phyloP scores from a whole-genome alignment of 441 rosid genomes.

The Aquilaria agallochum region DNA sequence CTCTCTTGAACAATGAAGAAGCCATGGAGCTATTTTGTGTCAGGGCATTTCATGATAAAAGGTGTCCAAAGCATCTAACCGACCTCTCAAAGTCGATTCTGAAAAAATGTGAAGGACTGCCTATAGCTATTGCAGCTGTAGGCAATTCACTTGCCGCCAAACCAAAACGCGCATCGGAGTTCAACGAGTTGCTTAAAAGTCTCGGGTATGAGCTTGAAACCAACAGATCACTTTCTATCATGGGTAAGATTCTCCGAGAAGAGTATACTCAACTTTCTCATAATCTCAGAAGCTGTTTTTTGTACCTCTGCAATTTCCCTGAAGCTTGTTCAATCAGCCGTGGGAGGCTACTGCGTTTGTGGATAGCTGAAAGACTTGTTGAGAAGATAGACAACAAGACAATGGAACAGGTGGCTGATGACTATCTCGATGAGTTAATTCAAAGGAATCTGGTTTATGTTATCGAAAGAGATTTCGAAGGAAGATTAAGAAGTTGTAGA shows the following conservation, averaged over 20 bases:
- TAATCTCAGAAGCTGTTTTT: slow-evolving; percentile 23
- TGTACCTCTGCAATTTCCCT: slow-evolving; percentile 29
- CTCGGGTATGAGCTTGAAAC: slow-evolving; percentile 15
- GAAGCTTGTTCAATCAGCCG: slow-evolving; percentile 18
- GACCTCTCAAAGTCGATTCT: slow-evolving; percentile 4
- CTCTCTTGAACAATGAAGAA: too few species aligned
- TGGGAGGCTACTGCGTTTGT: slow-evolving; percentile 17
- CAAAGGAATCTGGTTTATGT: slow-evolving; percentile 29
- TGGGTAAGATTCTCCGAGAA: neutral
- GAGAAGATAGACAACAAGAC: slow-evolving; percentile 21
- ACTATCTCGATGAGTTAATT: slow-evolving; percentile 25
- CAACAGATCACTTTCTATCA: neutral
- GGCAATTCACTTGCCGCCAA: slow-evolving; percentile 8
- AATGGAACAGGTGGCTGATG: slow-evolving; percentile 33
- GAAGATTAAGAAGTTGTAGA: slow-evolving; percentile 27
- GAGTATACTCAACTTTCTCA: slow-evolving; percentile 15
- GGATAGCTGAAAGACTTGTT: slow-evolving; percentile 32
- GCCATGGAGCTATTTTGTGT: too few species aligned
- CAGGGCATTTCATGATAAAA: neutral
- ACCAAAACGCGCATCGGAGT: neutral
- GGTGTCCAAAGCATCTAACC: slow-evolving; percentile 6
- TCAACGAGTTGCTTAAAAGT: slow-evolving; percentile 6
- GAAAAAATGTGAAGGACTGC: slow-evolving; percentile 19
- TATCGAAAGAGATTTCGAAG: slow-evolving; percentile 21
- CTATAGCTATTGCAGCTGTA: slow-evolving; percentile 10